These are phyloP conservation scores for Podospora anserina DNA, from an alignment of 495 filamentous ascomycete species.

Conservation along the genomic window DNA sequence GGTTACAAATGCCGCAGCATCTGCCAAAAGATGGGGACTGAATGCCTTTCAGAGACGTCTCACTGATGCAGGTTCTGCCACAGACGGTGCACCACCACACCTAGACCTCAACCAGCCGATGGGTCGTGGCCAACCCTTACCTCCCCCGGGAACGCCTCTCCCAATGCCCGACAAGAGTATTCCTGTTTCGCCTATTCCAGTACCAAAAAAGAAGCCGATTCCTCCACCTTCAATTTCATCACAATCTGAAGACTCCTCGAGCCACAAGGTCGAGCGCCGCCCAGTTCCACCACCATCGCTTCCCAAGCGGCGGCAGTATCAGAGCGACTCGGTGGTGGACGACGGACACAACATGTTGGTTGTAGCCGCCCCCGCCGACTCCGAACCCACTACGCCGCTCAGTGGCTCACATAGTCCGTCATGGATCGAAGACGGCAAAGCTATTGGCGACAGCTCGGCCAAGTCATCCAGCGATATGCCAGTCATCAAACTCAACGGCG, in stretches of 20 bases:
- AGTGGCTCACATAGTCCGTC: conserved; percentile 30
- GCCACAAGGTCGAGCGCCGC: conserved; percentile 34
- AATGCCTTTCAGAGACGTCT: conserved; percentile 61
- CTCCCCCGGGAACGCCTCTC: conserved; percentile 67
- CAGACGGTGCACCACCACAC: conserved; percentile 25
- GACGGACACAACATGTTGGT: conserved; percentile 53
- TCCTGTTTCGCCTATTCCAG: conserved; percentile 52
- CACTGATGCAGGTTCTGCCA: conserved; percentile 34
- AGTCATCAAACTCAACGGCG: neutral
- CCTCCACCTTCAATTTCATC: conserved; percentile 39
- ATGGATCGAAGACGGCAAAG: conserved; percentile 45
- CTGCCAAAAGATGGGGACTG: conserved; percentile 81
- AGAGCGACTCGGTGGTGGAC: conserved; percentile 24
- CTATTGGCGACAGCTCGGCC: conserved; percentile 25
- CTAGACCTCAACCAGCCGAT: conserved; percentile 64
- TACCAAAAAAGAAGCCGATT: conserved; percentile 52
- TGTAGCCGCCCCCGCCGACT: conserved; percentile 56
- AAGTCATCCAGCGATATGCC: neutral
- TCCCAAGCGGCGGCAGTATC: conserved; percentile 30
- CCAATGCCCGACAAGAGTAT: conserved; percentile 55
- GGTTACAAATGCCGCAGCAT: conserved; percentile 69
- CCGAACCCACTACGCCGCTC: conserved; percentile 55
- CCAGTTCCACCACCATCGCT: conserved; percentile 47
- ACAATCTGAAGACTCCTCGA: conserved; percentile 26
- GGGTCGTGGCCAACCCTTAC: conserved; percentile 69